Evolutionary conservation across 495 filamentous ascomycete species (phyloP), one percentile per base, ranked within the genome.

Genomic region (Clavariopsis aquatica): DNA sequence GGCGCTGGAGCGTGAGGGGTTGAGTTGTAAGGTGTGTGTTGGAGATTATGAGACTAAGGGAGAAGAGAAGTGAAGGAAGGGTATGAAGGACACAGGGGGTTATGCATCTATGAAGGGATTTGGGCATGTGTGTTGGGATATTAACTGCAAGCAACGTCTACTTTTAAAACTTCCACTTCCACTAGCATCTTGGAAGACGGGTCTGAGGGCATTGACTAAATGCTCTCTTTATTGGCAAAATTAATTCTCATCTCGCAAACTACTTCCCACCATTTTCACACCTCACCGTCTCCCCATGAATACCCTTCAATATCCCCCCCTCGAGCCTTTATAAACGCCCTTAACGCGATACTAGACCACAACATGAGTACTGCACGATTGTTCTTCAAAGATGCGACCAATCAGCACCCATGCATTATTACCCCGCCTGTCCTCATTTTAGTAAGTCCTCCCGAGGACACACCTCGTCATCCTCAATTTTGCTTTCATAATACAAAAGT

Each of bases 361-460:
- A 17, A 2, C 47, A 28, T 51, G 5, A 27, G 23, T 34, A 57
- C 29, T 12, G 2, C 19, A 2, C 53, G 9, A 43, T 23, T 2
- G 8, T n/a, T 6, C 17, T 45, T 7, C 3, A 2, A 19, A 17
- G 9, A 15, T 43, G 9, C 43, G 52, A 26, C 61, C 61, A 64
- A 64, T 64, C 52, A 64, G 17, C 47, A 7, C 27, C 10, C 17
- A 12, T 13, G 8, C 12, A 29, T 57, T 52, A 26, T 19, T 51
- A 52, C 61, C 61, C 61, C 61, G 52, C 61, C n/a, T 49, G 12
- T 51, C 28, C 61, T 49, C 4, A n/a, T 57, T 29, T 0, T 1
- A 45, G 60, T 31, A 62, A 46, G 60, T 62, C n/a, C 60, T 27
- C 29, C 34, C 60, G 60, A 61, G 13, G 2, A 27, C 38, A 17